phyloP scores from a whole-genome alignment of 768 basidiomycete genomes.

The Cystofilobasidium macerans region DNA sequence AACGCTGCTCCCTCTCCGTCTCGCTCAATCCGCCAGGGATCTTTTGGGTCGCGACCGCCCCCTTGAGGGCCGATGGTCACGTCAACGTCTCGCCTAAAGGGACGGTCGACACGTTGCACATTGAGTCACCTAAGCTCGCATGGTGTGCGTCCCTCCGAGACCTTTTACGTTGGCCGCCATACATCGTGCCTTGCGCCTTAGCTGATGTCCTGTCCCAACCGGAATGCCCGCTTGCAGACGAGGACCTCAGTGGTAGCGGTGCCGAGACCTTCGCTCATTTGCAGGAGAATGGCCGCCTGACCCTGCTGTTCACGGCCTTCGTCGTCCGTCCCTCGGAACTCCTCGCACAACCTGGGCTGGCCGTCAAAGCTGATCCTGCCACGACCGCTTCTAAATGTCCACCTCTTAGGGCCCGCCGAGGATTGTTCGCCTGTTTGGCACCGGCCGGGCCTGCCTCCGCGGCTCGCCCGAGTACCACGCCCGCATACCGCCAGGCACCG shows the following conservation, averaged over 20 bases:
- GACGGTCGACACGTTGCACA: slow-evolving; percentile 6
- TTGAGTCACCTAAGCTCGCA: not conserved
- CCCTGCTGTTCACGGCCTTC: slow-evolving; percentile 26
- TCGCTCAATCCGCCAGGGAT: not conserved
- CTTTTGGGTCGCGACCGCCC: slow-evolving; percentile 20
- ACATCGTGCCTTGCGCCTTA: not conserved
- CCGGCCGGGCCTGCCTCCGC: slow-evolving; percentile 6
- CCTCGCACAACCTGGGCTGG: not conserved
- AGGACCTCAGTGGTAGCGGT: slow-evolving; percentile 24
- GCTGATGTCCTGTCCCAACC: too few relatives aligned
- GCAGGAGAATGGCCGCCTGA: slow-evolving; percentile 29
- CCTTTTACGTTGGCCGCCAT: not conserved
- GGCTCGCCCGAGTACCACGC: slow-evolving; percentile 8
- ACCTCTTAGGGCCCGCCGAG: slow-evolving; percentile 16
- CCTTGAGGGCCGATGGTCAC: not conserved
- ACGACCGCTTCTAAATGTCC: too few relatives aligned
- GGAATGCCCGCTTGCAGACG: not conserved
- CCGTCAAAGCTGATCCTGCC: not conserved
- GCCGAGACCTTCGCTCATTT: slow-evolving; percentile 30
- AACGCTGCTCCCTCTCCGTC: not conserved
- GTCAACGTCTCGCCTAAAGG: slow-evolving; percentile 24
- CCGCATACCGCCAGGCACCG: not conserved
- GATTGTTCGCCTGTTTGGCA: slow-evolving; percentile 21
- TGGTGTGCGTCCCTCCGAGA: slow-evolving; percentile 15
- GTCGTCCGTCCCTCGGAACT: not conserved